phyloP scores from a whole-genome alignment of 768 basidiomycete genomes.

The Termitomyces sp. region DNA sequence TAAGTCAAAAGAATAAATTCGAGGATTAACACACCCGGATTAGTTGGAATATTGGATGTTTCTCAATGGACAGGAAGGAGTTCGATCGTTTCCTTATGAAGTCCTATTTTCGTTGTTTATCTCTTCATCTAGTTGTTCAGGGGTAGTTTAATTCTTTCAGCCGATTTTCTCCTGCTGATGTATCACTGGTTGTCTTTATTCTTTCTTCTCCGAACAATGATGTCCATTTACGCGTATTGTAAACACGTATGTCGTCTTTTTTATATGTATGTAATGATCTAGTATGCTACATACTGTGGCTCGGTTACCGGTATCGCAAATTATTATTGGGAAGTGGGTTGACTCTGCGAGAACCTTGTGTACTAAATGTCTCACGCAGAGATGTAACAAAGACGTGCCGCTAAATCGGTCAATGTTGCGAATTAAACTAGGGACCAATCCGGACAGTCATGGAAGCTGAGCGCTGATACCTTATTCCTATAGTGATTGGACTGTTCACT shows the following conservation, averaged over 20 bases:
- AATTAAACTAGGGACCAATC: too few relatives aligned
- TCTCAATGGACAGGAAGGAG: not conserved
- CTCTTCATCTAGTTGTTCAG: not conserved
- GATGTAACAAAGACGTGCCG: too few relatives aligned
- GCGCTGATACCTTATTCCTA: too few relatives aligned
- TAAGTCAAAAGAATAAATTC: conserved; percentile 23
- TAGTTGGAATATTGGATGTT: not conserved
- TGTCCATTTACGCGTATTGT: not conserved
- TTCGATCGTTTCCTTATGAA: not conserved
- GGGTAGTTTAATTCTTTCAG: not conserved
- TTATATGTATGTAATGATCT: not conserved
- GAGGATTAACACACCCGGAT: not conserved
- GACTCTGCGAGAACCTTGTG: not conserved
- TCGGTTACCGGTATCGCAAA: not conserved
- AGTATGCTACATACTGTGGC: not conserved
- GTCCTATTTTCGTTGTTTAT: not conserved
- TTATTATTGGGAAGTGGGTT: not conserved
- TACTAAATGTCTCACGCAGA: too few relatives aligned
- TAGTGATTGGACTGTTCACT: too few relatives aligned
- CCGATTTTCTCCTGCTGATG: not conserved
- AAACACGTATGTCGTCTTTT: not conserved
- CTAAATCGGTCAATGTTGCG: too few relatives aligned
- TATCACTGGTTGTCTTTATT: not conserved
- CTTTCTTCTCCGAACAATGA: not conserved
- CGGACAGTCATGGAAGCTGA: too few relatives aligned